Base-by-base conservation (phyloP, 257 asterid genomes). In the Forsythia viridissima region DNA sequence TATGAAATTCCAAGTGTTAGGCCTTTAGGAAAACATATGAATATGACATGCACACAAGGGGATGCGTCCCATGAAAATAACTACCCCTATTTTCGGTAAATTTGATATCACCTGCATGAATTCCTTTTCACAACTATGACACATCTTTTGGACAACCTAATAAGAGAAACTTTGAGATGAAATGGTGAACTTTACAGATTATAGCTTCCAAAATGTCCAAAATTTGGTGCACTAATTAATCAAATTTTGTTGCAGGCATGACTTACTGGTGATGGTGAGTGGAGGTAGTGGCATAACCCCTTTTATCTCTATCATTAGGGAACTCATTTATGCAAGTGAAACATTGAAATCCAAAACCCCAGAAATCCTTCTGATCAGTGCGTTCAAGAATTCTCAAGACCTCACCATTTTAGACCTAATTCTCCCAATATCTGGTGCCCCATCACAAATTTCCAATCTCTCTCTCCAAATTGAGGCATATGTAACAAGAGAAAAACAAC, bases 231-330 rank as follows among this genome's bases (percentile, higher is more conserved):
- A 30, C 34, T 30, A 30, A 30, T 30, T 0, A 30, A 30, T 24
- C 18, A 21, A 20, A 16, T 43, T 15, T 2, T 3, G 34, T 74
- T 80, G 44, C 82, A 94, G 98, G 80, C 97, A 95, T 24, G 97
- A 95, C 0, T 70, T 86, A 8, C 72, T 95, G 39, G 89, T 95
- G 46, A 90, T 95, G 97, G 85, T 93, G 20, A 89, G 99, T 74
- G 99, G 99, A 74, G 99, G 99, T 9, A 95, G 99, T 67, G 98
- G 99, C 4, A 71, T 95, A 55, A 92, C 99, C 0, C 99, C 99
- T 0, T 93, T 95, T 83, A 89, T 93, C 80, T 95, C 98, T 80
- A 89, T 93, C 57, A 84, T 92, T 40, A 83, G 98, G 13, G 98
- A 95, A 37, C 83, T 95, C 30, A 88, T 92, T 39, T 79, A 88